These are phyloP conservation scores for Salix brachista DNA, from an alignment of 345 rosid genomes.

Conservation along the genomic window DNA sequence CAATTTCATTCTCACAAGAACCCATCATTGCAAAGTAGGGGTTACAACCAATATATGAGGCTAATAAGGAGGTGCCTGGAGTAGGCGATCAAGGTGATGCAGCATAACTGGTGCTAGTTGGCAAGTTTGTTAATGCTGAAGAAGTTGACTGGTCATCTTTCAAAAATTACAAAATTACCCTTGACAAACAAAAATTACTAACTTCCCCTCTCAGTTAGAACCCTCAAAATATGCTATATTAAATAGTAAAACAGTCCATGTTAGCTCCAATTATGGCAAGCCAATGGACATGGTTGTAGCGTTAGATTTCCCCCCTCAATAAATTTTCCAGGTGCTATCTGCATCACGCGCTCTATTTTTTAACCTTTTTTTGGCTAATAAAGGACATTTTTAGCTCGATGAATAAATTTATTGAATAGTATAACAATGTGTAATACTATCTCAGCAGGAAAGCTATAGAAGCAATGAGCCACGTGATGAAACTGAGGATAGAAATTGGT, in stretches of 20 bases:
- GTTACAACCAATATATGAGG: not conserved
- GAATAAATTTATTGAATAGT: no score
- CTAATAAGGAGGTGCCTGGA: not conserved
- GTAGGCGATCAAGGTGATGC: not conserved
- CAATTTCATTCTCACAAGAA: not conserved
- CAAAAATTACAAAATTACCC: not conserved
- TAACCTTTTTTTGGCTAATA: no score
- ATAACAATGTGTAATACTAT: no score
- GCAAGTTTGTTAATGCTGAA: not conserved
- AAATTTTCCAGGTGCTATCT: not conserved
- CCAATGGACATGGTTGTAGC: not conserved
- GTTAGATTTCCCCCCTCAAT: not conserved
- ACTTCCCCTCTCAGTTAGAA: not conserved
- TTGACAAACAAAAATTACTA: not conserved
- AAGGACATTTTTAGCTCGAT: no score
- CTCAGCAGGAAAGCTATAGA: no score
- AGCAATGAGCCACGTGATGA: no score
- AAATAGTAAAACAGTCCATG: not conserved
- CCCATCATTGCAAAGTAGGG: not conserved
- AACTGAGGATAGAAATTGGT: no score
- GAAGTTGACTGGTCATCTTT: not conserved
- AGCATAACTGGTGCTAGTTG: no score
- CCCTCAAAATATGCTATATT: not conserved
- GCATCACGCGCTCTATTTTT: no score
- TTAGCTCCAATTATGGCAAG: not conserved